Evolutionary conservation across 371 early-diverging fungal genomes (phyloP), one percentile per base, ranked within the genome.

Genomic region (Lichtheimia corymbifera): DNA sequence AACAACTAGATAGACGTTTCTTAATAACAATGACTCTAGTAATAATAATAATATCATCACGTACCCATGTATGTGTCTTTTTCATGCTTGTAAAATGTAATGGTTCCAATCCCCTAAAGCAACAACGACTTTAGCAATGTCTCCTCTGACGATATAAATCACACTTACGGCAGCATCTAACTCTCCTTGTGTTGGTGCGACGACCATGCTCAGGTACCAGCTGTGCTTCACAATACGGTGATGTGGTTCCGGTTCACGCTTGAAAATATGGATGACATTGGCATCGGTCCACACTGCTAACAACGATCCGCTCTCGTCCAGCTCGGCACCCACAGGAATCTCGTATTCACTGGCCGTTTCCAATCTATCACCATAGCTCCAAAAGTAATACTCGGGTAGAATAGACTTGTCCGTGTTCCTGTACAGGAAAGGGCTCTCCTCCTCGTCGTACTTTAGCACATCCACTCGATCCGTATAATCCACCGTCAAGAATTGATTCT

Each of bases 201-300:
- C 56, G 9, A 61, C 61, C 61, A 61, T 61, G 4, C 22, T 7
- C 24, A 61, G 53, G 17, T n/a, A 43, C 61, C 61, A 61, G 18
- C 17, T 44, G 13, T 50, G 44, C 15, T n/a, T 53, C 1, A 15
- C 11, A 43, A 43, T 42, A 15, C 44, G 52, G 14, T 53, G 50
- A 18, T 49, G 54, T 12, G 53, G 27, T 9, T 43, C 22, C 2
- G 17, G n/a, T 5, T 56, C 64, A 15, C 66, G 57, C 20, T 58
- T 51, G 52, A 72, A 76, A 22, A 73, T 63, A 22, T 72, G 76
- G 3, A 70, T 12, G 4, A 63, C 52, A 35, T 54, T 61, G 27
- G 71, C 27, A 30, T 78, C 75, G 12, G 79, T 74, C 80, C 80
- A 80, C 5, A 75, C 22, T 0, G 75, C 77, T 52, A 77, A 45